Evolutionary conservation across 495 filamentous ascomycete species (phyloP), one percentile per base, ranked within the genome.

Genomic region (Penicillium arizonense): DNA sequence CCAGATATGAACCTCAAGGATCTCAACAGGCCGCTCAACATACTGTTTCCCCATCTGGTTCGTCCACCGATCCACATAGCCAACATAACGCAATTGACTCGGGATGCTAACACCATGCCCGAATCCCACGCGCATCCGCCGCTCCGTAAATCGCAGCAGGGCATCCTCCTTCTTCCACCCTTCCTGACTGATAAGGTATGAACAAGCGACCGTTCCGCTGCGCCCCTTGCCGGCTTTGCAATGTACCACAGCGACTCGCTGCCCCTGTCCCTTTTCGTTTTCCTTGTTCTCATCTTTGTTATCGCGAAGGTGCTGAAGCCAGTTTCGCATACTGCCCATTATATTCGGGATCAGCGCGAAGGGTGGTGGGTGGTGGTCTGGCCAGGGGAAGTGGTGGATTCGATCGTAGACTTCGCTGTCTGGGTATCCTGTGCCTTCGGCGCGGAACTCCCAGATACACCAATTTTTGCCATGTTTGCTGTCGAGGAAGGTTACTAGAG

Each of bases 221-320:
- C 94, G 78, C 1, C 94, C 94, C 69, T 98, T 98, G 3, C 94
- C 94, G 2, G 94, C 94, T 69, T 97, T 98, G 74, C 94, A 97
- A 67, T 97, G 94, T 10, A 98, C 90, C 5, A 98, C 93, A 1
- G 86, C 86, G 1, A 96, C 88, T 20, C 90, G 76, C n/a, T 62
- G 75, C 52, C 57, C 61, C n/a, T 64, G 67, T 44, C 46, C 63
- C 24, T 58, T 63, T 33, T 49, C 41, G 1, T 52, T 35, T 3
- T 59, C 48, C 4, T 55, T 45, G 21, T 37, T 36, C 4, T 57
- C 59, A n/a, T 50, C 50, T 12, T 65, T 16, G 37, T 63, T 47
- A 1, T 53, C 58, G 10, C 79, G 75, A n/a, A 82, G 72, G 13
- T 74, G 82, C 23, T 81, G 71, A 33, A 96, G 63, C 91, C 91